Evolutionary conservation across 306 rosid genomes (phyloP), one percentile per base, ranked within the genome.

Genomic region (Mimosa bimucronata): DNA sequence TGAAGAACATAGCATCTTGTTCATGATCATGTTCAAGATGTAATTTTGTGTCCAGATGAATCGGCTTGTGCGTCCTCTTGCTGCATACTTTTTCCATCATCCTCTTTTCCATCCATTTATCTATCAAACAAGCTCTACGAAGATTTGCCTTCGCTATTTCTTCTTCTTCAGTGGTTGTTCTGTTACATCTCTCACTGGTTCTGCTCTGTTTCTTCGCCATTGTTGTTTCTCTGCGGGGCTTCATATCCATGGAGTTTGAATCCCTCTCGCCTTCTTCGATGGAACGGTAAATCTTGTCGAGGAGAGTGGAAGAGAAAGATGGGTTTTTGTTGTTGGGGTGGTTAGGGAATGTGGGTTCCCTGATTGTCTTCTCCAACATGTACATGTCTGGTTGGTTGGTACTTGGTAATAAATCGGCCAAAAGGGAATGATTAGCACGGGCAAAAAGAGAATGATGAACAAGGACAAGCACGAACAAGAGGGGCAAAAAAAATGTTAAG

Each of bases 231-330:
- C 85, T 80, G 84, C 76, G 86, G 66, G 89, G 89, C 50, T 80
- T 90, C 62, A 82, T 80, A 5, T 89, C 88, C 15, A 41, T 80
- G 29, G 69, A 55, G 28, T 48, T 15, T 15, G 50, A 48, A 1
- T 75, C 79, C 41, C 41, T 84, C 37, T 88, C 90, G 0, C 82
- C 87, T 0, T 90, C 93, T 69, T 95, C 98, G 16, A 96, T 88
- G 28, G 99, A 96, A 25, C 88, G 90, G 89, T 96, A 93, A 37
- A 96, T 96, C 79, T 93, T 88, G 76, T 96, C 98, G 0, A 96
- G 88, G 14, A 96, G 96, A 25, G 80, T 81, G 11, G 99, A 88
- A 48, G 99, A 96, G 91, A 93, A 93, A 12, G 98, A 89, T 2
- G 97, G 96, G 78, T 38, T 83, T 21, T 78, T 34, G 38, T 34